Conservation (phyloP, 2,329 filamentous ascomycete genomes). For the Pseudopithomyces chartarum region DNA sequence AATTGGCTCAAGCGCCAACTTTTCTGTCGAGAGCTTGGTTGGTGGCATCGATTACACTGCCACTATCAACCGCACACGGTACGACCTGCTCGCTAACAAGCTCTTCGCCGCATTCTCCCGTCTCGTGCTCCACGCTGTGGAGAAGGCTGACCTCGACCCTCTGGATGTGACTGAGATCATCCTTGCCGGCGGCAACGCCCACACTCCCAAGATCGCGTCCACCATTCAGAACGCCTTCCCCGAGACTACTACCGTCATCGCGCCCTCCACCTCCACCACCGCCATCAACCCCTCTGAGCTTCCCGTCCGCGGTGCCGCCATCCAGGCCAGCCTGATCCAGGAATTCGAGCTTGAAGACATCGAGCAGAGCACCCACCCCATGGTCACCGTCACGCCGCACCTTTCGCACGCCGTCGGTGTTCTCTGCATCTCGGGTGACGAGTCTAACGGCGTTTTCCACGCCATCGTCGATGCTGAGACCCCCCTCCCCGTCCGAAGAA, state of each 20-base stretch:
- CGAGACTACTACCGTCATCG: slow-evolving; percentile 75
- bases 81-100: slow-evolving; percentile 86
- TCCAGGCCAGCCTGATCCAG: slow-evolving; percentile 91
- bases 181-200: slow-evolving; percentile 86
- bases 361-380: slow-evolving; percentile 92
- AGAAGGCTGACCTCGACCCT: slow-evolving; percentile 90
- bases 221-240: slow-evolving; percentile 83
- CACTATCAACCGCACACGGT: slow-evolving; percentile 91
- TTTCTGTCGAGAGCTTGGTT: slow-evolving; percentile 89
- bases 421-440: slow-evolving; percentile 66
- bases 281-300: slow-evolving; percentile 96
- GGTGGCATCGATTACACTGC: slow-evolving; percentile 90
- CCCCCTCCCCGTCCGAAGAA: slow-evolving; percentile 84
- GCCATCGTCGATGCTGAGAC: slow-evolving; percentile 86
- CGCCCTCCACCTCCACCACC: slow-evolving; percentile 75
- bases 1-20: slow-evolving; percentile 83
- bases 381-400: slow-evolving; percentile 92
- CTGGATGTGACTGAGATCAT: slow-evolving; percentile 95
- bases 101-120: slow-evolving; percentile 87
- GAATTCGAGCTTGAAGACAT: slow-evolving; percentile 95
- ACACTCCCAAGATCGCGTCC: slow-evolving; percentile 89
- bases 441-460: slow-evolving; percentile 71
- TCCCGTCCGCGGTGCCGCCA: slow-evolving; percentile 84
- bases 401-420: slow-evolving; percentile 88
- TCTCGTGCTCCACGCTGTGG: slow-evolving; percentile 80